A percentile compares a stretch with the other conserved stretches of the same genome.
Conservation (phyloP, 2,329 filamentous ascomycete species). For the Fusarium buxicola region DNA sequence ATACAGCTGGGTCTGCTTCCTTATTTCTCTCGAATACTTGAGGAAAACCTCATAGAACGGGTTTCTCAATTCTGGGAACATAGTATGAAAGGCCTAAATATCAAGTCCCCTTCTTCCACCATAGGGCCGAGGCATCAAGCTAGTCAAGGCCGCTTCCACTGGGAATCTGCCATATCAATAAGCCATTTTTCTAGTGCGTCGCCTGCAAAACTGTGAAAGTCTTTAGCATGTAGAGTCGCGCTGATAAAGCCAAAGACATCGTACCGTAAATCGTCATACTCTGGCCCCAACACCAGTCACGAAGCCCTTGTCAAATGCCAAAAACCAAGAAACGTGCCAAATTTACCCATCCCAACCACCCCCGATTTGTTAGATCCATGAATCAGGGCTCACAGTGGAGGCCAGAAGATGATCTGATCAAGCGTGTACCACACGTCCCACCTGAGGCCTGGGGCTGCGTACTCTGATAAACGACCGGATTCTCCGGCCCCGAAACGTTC, state of each 20-base stretch:
- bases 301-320: not conserved
- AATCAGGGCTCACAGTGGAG: not conserved
- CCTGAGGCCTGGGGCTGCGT: constrained; percentile 3
- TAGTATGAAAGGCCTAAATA: no score
- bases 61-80: no score
- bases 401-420: not conserved
- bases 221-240: no score
- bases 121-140: no score
- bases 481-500: not conserved
- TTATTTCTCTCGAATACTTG: not conserved
- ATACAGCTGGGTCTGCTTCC: not conserved
- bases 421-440: not conserved
- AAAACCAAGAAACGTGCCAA: not conserved
- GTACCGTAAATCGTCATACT: not conserved
- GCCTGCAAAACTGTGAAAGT: no score
- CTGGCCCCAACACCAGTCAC: not conserved
- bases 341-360: not conserved
- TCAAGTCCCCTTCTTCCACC: no score
- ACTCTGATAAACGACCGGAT: constrained; percentile 3
- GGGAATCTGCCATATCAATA: no score
- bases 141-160: no score
- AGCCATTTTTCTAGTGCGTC: not conserved
- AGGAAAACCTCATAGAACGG: not conserved
- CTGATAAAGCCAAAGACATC: no score
- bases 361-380: not conserved